Conservation (phyloP, 78 protist species). For the Dictyostelium discoideum region DNA sequence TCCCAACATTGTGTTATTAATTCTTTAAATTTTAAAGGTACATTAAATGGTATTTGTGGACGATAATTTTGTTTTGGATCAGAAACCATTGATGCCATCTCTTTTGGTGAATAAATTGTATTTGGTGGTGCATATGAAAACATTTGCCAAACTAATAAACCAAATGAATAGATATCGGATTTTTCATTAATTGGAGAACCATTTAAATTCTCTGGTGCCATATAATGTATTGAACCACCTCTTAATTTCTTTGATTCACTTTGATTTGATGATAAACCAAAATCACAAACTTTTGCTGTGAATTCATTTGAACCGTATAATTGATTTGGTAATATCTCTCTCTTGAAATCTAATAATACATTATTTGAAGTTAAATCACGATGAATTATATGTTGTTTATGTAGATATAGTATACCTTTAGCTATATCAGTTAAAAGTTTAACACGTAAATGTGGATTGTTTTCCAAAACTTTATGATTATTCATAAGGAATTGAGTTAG, state of each 20-base stretch:
- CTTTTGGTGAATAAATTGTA: neutral
- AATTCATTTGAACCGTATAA: neutral
- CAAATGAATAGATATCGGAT: slow-evolving; percentile 67
- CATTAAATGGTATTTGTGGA: slow-evolving; percentile 8
- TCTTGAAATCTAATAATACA: slow-evolving; percentile 60
- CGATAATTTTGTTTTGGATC: neutral
- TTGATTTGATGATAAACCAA: slow-evolving; percentile 20
- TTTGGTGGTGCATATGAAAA: slow-evolving; percentile 70
- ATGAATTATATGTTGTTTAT: slow-evolving; percentile 79
- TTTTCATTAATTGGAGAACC: slow-evolving; percentile 45
- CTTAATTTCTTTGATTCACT: slow-evolving; percentile 10
- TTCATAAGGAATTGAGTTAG: slow-evolving; percentile 25
- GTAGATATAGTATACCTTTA: slow-evolving; percentile 90
- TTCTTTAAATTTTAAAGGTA: neutral
- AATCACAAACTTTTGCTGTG: slow-evolving; percentile 21
- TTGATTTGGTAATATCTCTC: neutral
- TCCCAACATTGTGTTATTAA: slow-evolving; percentile 31
- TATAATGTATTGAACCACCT: slow-evolving; percentile 47
- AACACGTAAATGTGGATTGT: slow-evolving; percentile 14
- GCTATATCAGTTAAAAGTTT: slow-evolving; percentile 84
- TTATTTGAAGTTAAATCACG: slow-evolving; percentile 88
- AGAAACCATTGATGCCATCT: neutral
- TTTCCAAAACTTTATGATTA: slow-evolving; percentile 1
- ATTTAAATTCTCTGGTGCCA: slow-evolving; percentile 73
- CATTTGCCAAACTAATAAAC: slow-evolving; percentile 65